Evolutionary conservation across 352 stramenopile genomes (phyloP), one percentile per base, ranked within the genome.

Genomic region (Phytophthora fragariaefolia): DNA sequence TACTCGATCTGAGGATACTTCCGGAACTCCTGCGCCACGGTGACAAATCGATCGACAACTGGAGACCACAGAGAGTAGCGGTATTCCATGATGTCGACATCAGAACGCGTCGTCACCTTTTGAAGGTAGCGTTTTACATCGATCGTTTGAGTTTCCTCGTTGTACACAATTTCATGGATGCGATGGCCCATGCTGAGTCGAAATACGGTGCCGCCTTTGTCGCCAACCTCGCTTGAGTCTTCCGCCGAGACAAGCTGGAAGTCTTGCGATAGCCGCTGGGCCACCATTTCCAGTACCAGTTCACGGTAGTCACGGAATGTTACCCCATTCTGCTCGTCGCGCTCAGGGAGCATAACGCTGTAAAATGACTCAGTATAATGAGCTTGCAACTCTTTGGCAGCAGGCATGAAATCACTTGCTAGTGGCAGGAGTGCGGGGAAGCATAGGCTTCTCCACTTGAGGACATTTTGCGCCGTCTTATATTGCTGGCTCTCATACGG

Each of bases 381-480:
- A 12, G 79, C 77, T 67, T 93, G 74, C 17, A 96, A 71, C 65
- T 97, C 89, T 53, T 92, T 90, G 4, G 77, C 56, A 0, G 77
- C 76, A 3, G 92, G 92, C 26, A 97, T 83, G 60, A 91, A 98
- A 63, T 98, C 93, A 24, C 89, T 98, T 10, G 92, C 96, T 12
- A 98, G 79, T 20, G 94, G 94, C 23, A 98, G 79, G 61, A 99
- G 91, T 5, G 97, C 98, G 6, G 98, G 98, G 63, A 98, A 97
- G 42, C 87, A 97, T 20, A 99, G 73, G 66, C 89, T 98, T 60
- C 98, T 98, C 97, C 97, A 99, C 68, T 99, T 99, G 12, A 98
- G 89, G 13, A 97, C 89, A 57, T 95, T 93, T 64, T 92, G 83
- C 17, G 89, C 79, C 20, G 82, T 73, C n/a, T 91, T 83, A 36